These are phyloP conservation scores for Radiomyces spectabilis DNA, from an alignment of 192 early-diverging fungal genomes.

Conservation along the genomic window DNA sequence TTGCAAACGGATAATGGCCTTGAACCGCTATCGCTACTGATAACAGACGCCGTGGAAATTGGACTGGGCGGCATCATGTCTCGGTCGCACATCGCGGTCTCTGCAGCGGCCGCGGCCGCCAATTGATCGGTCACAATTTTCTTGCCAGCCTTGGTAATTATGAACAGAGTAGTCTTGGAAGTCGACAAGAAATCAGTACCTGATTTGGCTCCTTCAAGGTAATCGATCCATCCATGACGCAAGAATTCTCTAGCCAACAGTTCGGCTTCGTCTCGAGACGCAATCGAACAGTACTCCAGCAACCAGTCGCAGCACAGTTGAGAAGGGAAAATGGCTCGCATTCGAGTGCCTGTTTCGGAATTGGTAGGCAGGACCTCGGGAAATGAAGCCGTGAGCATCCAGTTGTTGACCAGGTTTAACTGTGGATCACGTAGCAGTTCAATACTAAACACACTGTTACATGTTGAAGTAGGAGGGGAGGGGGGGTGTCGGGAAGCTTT, in stretches of 20 bases:
- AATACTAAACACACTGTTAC: too few species aligned
- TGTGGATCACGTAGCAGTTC: too few species aligned
- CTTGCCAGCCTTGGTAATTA: slow-evolving; percentile 7
- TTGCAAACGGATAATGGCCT: too few species aligned
- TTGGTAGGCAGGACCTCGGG: neutral
- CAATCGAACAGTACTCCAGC: slow-evolving; percentile 39
- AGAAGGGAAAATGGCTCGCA: slow-evolving; percentile 6
- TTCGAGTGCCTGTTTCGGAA: neutral
- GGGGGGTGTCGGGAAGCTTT: too few species aligned
- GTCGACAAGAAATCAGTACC: neutral
- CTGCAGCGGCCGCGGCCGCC: too few species aligned
- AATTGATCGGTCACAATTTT: too few species aligned
- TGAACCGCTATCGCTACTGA: too few species aligned
- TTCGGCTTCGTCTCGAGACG: slow-evolving; percentile 39
- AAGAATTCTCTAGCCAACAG: slow-evolving; percentile 37
- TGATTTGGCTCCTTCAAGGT: slow-evolving; percentile 3
- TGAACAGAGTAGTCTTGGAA: slow-evolving; percentile 2
- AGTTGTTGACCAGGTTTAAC: too few species aligned
- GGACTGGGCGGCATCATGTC: too few species aligned
- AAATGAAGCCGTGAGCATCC: slow-evolving; percentile 3
- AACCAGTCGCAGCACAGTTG: slow-evolving; percentile 38
- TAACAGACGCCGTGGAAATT: too few species aligned
- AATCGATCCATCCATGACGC: slow-evolving; percentile 33
- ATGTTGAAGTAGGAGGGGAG: too few species aligned
- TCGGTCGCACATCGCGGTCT: too few species aligned